Percentiles rank a stretch among this genome's conserved stretches.
Evolutionary conservation across 2,329 filamentous ascomycete species (phyloP).

Genomic region (Beauveria brongniartii): DNA sequence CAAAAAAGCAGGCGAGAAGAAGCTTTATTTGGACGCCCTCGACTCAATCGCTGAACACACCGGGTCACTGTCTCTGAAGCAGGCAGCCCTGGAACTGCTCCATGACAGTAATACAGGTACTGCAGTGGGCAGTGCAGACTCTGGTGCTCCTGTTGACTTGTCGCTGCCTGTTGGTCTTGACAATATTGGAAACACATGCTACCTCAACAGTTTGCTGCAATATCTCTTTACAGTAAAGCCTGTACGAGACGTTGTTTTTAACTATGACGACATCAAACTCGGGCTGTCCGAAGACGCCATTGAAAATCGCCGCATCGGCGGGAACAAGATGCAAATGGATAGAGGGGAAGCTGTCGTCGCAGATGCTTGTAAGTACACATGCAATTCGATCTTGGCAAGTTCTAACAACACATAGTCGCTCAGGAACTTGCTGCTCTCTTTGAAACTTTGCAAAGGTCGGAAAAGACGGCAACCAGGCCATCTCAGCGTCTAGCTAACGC

Average conservation of each 20-base stretch:
- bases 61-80: slow-evolving; percentile 20
- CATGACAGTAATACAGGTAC: slow-evolving; percentile 14
- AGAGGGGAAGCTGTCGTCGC: slow-evolving; percentile 54
- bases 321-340: slow-evolving; percentile 43
- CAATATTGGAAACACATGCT: slow-evolving; percentile 97
- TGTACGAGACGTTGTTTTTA: slow-evolving; percentile 70
- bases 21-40: slow-evolving; percentile 26
- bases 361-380: slow-evolving; percentile 62
- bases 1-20: slow-evolving; percentile 21
- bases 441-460: slow-evolving; percentile 56
- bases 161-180: slow-evolving; percentile 75
- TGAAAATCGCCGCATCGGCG: slow-evolving; percentile 64
- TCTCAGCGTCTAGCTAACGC: slow-evolving; percentile 71
- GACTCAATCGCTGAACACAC: slow-evolving; percentile 27
- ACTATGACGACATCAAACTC: slow-evolving; percentile 65
- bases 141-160: slow-evolving; percentile 22
- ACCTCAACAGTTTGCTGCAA: slow-evolving; percentile 91
- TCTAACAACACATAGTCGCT: slow-evolving; percentile 49
- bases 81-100: slow-evolving; percentile 20
- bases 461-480: slow-evolving; percentile 56
- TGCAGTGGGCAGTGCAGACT: slow-evolving; percentile 5
- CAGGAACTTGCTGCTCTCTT: slow-evolving; percentile 66
- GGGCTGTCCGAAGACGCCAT: slow-evolving; percentile 57
- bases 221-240: slow-evolving; percentile 87
- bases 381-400: slow-evolving; percentile 31